Percentiles rank a stretch among this genome's conserved stretches.
phyloP scores from a whole-genome alignment of 192 early-diverging fungal genomes.

The Podila verticillata region DNA sequence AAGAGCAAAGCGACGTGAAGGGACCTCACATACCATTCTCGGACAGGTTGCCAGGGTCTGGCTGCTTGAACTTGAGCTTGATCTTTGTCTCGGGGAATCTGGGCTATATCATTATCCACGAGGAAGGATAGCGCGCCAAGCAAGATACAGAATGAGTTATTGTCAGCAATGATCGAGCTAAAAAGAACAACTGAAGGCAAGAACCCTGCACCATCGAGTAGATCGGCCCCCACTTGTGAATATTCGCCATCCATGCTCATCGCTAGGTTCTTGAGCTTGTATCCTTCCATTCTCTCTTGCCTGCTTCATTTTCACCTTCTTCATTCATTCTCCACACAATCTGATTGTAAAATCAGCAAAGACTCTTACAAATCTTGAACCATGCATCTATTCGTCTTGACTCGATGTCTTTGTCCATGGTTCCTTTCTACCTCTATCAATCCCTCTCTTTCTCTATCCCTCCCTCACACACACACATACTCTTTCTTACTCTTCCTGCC shows the following conservation, averaged over 20 bases:
- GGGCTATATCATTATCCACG: neutral
- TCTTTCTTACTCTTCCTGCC: no score
- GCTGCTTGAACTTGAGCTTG: constrained; percentile 50
- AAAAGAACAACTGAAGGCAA: neutral
- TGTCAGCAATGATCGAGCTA: neutral
- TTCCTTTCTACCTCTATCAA: no score
- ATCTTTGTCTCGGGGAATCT: constrained; percentile 17
- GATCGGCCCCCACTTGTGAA: neutral
- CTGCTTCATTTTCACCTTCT: no score
- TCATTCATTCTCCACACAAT: no score
- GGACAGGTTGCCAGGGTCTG: constrained; percentile 26
- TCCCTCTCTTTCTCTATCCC: no score
- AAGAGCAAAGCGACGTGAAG: neutral
- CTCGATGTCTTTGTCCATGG: no score
- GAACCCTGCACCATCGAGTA: neutral
- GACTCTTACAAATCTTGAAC: no score
- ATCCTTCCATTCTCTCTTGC: neutral
- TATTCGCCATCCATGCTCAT: neutral
- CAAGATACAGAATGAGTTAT: neutral
- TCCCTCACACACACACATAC: no score
- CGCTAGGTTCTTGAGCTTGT: neutral
- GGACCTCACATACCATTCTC: constrained; percentile 20
- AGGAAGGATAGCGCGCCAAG: no score
- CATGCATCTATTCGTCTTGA: no score
- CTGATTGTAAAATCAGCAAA: no score